Evolutionary conservation across 352 stramenopile genomes (phyloP).

Genomic region (Globisporangium splendens): DNA sequence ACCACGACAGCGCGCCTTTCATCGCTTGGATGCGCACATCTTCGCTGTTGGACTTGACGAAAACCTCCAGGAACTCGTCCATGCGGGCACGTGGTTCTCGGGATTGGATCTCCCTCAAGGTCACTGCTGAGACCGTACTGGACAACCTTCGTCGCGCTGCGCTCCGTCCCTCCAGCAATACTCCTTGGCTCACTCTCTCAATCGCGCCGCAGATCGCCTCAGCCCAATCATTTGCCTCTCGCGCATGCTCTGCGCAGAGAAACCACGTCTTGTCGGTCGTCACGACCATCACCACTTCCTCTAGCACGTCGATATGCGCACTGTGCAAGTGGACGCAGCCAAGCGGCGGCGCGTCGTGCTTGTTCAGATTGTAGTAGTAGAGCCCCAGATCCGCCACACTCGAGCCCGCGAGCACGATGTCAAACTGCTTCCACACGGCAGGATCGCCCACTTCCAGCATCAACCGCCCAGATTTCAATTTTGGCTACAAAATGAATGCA

Average conservation of each 20-base stretch:
- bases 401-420: constrained; percentile 59
- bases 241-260: constrained; percentile 55
- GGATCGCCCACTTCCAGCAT: constrained; percentile 51
- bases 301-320: constrained; percentile 65
- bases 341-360: constrained; percentile 29
- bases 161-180: constrained; percentile 14
- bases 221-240: constrained; percentile 59
- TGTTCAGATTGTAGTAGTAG: constrained; percentile 56
- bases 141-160: constrained; percentile 34
- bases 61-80: constrained; percentile 73
- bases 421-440: constrained; percentile 57
- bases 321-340: constrained; percentile 60
- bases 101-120: constrained; percentile 60
- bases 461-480: constrained; percentile 52
- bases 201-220: constrained; percentile 59
- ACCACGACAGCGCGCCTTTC: constrained; percentile 66
- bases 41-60: constrained; percentile 47
- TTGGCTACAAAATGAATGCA: constrained; percentile 29
- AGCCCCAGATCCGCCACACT: constrained; percentile 51
- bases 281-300: constrained; percentile 77
- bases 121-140: constrained; percentile 36
- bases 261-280: constrained; percentile 80
- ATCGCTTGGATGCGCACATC: constrained; percentile 51
- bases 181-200: constrained; percentile 30
- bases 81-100: constrained; percentile 43